These are phyloP conservation scores for Capronia coronata DNA, from an alignment of 2,329 filamentous ascomycete genomes.

Conservation along the genomic window DNA sequence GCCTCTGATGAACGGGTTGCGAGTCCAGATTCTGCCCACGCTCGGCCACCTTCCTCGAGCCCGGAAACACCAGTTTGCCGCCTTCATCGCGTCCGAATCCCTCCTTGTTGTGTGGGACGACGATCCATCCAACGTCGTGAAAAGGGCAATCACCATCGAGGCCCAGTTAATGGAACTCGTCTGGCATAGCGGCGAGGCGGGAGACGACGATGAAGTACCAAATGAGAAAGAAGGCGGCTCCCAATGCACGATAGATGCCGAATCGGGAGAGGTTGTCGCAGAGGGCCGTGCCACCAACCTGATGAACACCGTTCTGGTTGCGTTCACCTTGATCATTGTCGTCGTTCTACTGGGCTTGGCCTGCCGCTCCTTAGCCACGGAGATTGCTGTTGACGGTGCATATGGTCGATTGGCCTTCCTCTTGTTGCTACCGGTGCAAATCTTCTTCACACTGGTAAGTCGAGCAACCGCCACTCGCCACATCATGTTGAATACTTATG, in stretches of 20 bases:
- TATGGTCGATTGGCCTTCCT: constrained; percentile 52
- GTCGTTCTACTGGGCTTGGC: constrained; percentile 52
- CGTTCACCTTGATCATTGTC: constrained; percentile 48
- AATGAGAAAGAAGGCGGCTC: constrained; percentile 9
- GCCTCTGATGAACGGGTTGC: constrained; percentile 52
- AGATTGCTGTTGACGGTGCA: constrained; percentile 48
- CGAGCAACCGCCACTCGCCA: constrained; percentile 54
- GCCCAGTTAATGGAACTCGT: constrained; percentile 34
- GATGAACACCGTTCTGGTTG: constrained; percentile 50
- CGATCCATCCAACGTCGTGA: constrained; percentile 50
- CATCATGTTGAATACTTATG: constrained; percentile 81
- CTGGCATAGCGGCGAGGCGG: constrained; percentile 32
- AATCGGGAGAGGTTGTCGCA: constrained; percentile 3
- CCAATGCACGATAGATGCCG: constrained; percentile 10
- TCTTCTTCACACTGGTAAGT: constrained; percentile 47
- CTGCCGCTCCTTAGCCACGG: constrained; percentile 49
- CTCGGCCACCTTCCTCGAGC: constrained; percentile 53
- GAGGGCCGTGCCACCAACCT: constrained; percentile 43
- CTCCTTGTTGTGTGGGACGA: constrained; percentile 60
- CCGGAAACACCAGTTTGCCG: constrained; percentile 60
- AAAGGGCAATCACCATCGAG: constrained; percentile 49
- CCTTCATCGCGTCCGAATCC: constrained; percentile 53
- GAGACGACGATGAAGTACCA: constrained; percentile 39
- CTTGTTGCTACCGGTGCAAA: constrained; percentile 47
- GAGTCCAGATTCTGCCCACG: constrained; percentile 56